Evolutionary conservation across 805 yeast species (phyloP), one percentile per base, ranked within the genome.

Genomic region (Myxozyma lipomycoides): DNA sequence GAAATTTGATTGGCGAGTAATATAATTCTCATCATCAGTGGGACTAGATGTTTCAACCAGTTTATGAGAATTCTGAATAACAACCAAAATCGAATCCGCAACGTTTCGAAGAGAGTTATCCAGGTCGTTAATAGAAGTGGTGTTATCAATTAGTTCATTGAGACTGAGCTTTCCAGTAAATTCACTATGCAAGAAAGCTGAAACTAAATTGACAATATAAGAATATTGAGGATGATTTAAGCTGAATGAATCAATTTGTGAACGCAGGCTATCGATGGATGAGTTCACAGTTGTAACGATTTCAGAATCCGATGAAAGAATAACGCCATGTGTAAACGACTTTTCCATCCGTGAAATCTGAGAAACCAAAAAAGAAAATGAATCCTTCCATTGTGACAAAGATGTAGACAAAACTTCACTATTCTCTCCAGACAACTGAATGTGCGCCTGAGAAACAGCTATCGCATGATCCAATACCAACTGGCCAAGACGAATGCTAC

Each of bases 21-120:
- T 72, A 95, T 96, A 90, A n/a, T 73, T 71, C 51, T 85, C 90
- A 23, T 76, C 81, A 1, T 75, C 83, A 19, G 32, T 9, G 12
- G 32, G 12, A 70, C 77, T 1, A 66, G 56, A 2, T 78, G 59
- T 1, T 59, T 45, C 2, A 56, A 65, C 3, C 61, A 66, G 24
- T 23, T 17, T 43, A 15, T 40, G 34, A 41, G 5, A 26, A 53
- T 78, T 77, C 67, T 90, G 97, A 58, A 85, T 76, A 0, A 83
- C 75, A 26, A 90, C 72, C 47, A 89, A 67, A 18, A 87, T 74
- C 2, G 83, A 74, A 17, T 78, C 78, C 3, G 82, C 73, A 2
- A 85, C 61, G 19, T 74, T 70, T 48, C 83, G 72, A 51, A 83
- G 71, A 1, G 69, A 59, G 1, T 48, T 43, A 56, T 84, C 88